Evolutionary conservation across 352 stramenopile genomes (phyloP), one percentile per base, ranked within the genome.

Genomic region (Pythium myriotylum): DNA sequence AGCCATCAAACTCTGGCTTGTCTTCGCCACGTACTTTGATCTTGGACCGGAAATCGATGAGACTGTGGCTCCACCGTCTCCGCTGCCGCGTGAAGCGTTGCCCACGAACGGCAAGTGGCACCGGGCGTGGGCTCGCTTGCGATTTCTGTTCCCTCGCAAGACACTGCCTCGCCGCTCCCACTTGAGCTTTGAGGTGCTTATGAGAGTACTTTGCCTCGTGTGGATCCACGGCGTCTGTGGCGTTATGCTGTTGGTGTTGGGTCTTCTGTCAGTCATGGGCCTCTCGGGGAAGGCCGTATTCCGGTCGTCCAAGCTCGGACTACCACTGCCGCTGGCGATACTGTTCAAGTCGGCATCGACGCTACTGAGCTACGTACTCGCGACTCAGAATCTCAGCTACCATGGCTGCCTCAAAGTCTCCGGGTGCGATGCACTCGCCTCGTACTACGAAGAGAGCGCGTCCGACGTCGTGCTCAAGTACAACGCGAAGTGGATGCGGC

Each of bases 161-260:
- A 91, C 79, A 17, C 52, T 89, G 12, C 84, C 84, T 0, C 75
- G 67, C n/a, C 73, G 73, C 17, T 69, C 67, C 4, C 56, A 88
- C 19, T 59, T 93, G 42, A 91, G 81, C 65, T 76, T 87, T 40
- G 82, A 90, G 62, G 77, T 91, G 43, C 64, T 93, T 35, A 81
- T 89, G 51, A 82, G 84, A 24, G 76, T 88, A 20, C 54, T 93
- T 2, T 69, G 79, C 14, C 58, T 93, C 6, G 67, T 88, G 22
- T 93, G 81, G 81, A 76, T 93, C 43, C 81, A 93, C 33, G 63
- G 81, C 0, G 14, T 91, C n/a, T 79, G 72, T 47, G 81, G 80
- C n/a, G 0, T 76, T 2, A 27, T 80, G n/a, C 48, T 93, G 4
- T 32, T 93, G 4, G 24, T 74, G 24, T 70, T 91, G 20, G 77